A percentile compares a stretch with the other conserved stretches of the same genome.
Evolutionary conservation across 495 filamentous ascomycete genomes (phyloP).

Genomic region (Hypoxylon fragiforme): DNA sequence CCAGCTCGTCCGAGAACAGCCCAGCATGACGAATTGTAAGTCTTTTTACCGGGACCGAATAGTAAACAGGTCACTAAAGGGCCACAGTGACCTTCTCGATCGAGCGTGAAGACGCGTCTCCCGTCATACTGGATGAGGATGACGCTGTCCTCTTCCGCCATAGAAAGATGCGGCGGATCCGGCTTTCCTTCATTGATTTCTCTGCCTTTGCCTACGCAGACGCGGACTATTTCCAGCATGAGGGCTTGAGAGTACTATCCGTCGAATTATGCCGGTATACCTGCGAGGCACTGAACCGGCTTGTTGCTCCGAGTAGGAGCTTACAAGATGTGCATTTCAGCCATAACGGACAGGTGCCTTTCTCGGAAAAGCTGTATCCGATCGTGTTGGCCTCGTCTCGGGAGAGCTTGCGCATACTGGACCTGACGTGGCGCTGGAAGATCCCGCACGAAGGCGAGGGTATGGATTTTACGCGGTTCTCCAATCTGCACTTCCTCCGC

Average conservation of each 20-base stretch:
- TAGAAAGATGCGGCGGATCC: conserved; percentile 20
- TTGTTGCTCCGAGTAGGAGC: conserved; percentile 3
- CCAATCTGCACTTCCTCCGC: conserved; percentile 26
- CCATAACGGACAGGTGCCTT: conserved; percentile 21
- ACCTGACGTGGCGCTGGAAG: conserved; percentile 30
- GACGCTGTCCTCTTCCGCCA: conserved; percentile 26
- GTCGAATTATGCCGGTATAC: conserved; percentile 22
- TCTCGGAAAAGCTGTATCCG: conserved; percentile 25
- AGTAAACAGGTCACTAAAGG: conserved; percentile 2
- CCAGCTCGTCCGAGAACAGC: conserved; percentile 19
- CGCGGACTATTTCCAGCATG: conserved; percentile 19
- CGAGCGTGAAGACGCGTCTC: conserved; percentile 5
- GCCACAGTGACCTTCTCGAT: conserved; percentile 20
- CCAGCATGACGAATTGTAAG: conserved; percentile 22
- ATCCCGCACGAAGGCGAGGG: conserved; percentile 19
- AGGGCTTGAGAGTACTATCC: conserved; percentile 10
- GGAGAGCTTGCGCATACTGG: conserved; percentile 20
- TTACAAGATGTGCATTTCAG: conserved; percentile 17
- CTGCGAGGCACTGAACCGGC: conserved; percentile 9
- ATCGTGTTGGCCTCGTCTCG: conserved; percentile 9
- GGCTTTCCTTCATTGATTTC: conserved; percentile 24
- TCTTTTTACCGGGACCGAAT: background rate
- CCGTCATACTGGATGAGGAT: conserved; percentile 13
- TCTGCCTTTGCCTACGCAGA: conserved; percentile 15
- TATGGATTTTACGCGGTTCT: conserved; percentile 27